Evolutionary conservation across 2,329 filamentous ascomycete genomes (phyloP).

Genomic region (Arthroderma sp.): DNA sequence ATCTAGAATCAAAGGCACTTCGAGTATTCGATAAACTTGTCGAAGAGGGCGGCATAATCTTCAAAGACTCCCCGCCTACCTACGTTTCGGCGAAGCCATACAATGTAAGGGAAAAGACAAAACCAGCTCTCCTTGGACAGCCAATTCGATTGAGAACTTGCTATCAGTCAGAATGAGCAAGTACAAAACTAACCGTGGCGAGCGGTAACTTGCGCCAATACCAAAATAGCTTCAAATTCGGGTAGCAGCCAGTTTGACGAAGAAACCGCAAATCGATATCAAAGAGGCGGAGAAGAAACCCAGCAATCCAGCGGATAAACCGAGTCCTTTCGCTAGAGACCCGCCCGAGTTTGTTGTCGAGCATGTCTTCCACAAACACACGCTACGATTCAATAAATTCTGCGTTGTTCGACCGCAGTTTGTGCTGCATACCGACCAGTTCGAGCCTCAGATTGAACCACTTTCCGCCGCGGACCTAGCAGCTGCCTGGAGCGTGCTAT

Average conservation of each 20-base stretch:
- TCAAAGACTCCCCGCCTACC: conserved; percentile 7
- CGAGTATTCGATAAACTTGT: conserved; percentile 14
- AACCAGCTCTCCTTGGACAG: not conserved
- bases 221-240: conserved; percentile 12
- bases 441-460: conserved; percentile 11
- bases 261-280: conserved; percentile 11
- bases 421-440: conserved; percentile 13
- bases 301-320: conserved; percentile 4
- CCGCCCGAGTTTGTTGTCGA: conserved; percentile 12
- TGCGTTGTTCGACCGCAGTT: conserved; percentile 13
- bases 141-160: no score
- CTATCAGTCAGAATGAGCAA: not conserved
- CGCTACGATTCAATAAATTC: conserved; percentile 14
- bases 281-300: conserved; percentile 6
- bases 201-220: conserved; percentile 1
- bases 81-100: conserved; percentile 10
- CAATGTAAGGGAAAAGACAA: conserved; percentile 11
- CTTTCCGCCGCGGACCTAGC: conserved; percentile 9
- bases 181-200: conserved; percentile 3
- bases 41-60: conserved; percentile 10
- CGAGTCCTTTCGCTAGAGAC: conserved; percentile 9
- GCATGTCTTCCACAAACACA: conserved; percentile 10
- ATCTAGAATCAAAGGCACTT: conserved; percentile 9
- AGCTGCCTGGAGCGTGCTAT: conserved; percentile 9
- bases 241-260: conserved; percentile 10